Base-by-base conservation (phyloP, 192 early-diverging fungal species). In the Coemansia sp. region DNA sequence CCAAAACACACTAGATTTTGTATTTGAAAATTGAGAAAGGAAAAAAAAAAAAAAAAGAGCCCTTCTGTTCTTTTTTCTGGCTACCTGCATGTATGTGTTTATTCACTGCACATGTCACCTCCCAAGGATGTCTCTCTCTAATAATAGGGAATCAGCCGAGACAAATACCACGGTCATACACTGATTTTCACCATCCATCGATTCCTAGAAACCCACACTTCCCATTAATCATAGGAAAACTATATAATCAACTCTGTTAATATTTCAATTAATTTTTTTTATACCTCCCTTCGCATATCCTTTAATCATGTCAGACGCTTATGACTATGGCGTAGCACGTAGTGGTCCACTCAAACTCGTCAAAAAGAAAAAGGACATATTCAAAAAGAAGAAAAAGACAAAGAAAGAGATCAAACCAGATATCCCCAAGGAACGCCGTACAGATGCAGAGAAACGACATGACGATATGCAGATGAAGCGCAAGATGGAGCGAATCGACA, bases 271-370 rank as follows among this genome's bases (percentile, higher is more conserved):
- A n/a, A n/a, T n/a, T n/a, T n/a, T n/a, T n/a, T n/a, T n/a, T n/a
- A n/a, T n/a, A n/a, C n/a, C n/a, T n/a, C n/a, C n/a, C n/a, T n/a
- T n/a, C n/a, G n/a, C n/a, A n/a, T n/a, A 1, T 21, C 5, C n/a
- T 9, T 8, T 55, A 55, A 25, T 25, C 15, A 78, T 79, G 77
- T 58, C 72, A 15, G 69, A 68, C 32, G 78, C 74, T 9, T 81
- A 81, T 67, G 73, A 81, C 23, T 70, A 75, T 38, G 78, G 78
- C 67, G 78, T 76, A 9, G 78, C 65, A n/a, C 65, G 45, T 32
- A 51, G 19, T 2, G 69, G 78, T 21, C 64, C 74, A 2, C 64
- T 81, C 7, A 75, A 73, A 53, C 74, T 77, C 42, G 46, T n/a
- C 9, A 82, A 82, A 38, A 74, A 71, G 29, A 27, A 46, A 41